Evolutionary conservation across 1,284 basidiomycete species (phyloP).

Genomic region (Earliella scabrosa): DNA sequence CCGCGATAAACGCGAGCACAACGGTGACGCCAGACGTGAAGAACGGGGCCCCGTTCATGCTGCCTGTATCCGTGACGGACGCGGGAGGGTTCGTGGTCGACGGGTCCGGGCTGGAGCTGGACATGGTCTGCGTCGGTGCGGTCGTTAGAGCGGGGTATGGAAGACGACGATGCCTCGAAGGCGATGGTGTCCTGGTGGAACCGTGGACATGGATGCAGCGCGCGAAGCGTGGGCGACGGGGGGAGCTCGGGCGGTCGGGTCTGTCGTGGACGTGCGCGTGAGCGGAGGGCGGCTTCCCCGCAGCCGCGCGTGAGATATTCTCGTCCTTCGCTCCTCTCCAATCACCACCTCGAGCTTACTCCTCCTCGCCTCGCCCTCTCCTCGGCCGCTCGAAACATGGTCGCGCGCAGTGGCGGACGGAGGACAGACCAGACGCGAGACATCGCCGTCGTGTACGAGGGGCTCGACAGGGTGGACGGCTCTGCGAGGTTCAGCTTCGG

Average conservation of each 20-base stretch:
- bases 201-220: slow-evolving; percentile 2
- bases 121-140: background rate
- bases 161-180: slow-evolving; percentile 12
- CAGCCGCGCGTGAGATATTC: background rate
- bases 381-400: background rate
- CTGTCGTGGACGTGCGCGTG: background rate
- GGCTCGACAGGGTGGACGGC: slow-evolving; percentile 63
- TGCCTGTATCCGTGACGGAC: slow-evolving; percentile 1
- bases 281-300: background rate
- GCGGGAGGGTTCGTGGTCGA: slow-evolving; percentile 6
- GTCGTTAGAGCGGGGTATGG: background rate
- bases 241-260: too few species aligned
- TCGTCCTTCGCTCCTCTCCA: too few species aligned
- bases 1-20: slow-evolving; percentile 34
- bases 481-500: slow-evolving; percentile 71
- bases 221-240: too few species aligned
- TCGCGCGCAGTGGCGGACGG: slow-evolving; percentile 34
- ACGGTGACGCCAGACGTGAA: slow-evolving; percentile 31
- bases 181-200: background rate
- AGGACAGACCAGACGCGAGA: slow-evolving; percentile 31
- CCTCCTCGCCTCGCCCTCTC: background rate
- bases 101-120: slow-evolving; percentile 1
- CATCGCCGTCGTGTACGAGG: slow-evolving; percentile 42
- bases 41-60: slow-evolving; percentile 6
- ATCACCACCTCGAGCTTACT: background rate